Evolutionary conservation across 345 rosid genomes (phyloP), one percentile per base, ranked within the genome.

Genomic region (Melaleuca quinquenervia): DNA sequence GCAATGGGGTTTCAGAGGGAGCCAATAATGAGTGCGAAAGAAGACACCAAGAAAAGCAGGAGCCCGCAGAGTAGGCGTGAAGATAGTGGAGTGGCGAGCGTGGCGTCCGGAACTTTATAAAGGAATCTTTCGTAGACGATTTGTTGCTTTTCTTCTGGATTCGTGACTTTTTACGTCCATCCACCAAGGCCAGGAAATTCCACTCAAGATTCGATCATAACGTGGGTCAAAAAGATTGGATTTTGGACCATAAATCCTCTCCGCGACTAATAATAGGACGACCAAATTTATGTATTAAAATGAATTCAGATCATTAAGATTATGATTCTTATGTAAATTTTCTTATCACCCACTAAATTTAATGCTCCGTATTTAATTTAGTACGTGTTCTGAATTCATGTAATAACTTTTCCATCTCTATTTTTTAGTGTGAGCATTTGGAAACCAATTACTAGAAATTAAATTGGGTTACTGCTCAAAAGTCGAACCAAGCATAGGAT

Each of bases 301-400:
- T 16, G 21, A 62, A 62, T 29, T 62, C 1, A 15, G 0, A 14
- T 14, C 0, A 12, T 58, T 7, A 13, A 58, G 26, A n/a, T 58
- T 58, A 12, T n/a, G 70, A 0, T 11, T 58, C 0, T 58, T 16
- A n/a, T 12, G 15, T 0, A 1, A 56, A 26, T 56, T 56, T 0
- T 0, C 0, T 58, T 26, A 58, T 0, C 0, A 4, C 32, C 70
- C 1, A 0, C 32, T 58, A n/a, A 58, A 58, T 26, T 58, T n/a
- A 8, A 12, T 29, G n/a, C n/a, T n/a, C n/a, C n/a, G n/a, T n/a
- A n/a, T n/a, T n/a, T n/a, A n/a, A n/a, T n/a, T n/a, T n/a, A 16
- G 22, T 62, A 13, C 36, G 14, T 60, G 0, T 16, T 16, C 29
- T 64, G 21, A 8, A 29, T 64, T 64, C 1, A 5, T 64, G 45